A percentile compares a stretch with the other conserved stretches of the same genome.
Evolutionary conservation across 1,139 yeast genomes (phyloP).

Genomic region (Casaregolazyma suthepensis): DNA sequence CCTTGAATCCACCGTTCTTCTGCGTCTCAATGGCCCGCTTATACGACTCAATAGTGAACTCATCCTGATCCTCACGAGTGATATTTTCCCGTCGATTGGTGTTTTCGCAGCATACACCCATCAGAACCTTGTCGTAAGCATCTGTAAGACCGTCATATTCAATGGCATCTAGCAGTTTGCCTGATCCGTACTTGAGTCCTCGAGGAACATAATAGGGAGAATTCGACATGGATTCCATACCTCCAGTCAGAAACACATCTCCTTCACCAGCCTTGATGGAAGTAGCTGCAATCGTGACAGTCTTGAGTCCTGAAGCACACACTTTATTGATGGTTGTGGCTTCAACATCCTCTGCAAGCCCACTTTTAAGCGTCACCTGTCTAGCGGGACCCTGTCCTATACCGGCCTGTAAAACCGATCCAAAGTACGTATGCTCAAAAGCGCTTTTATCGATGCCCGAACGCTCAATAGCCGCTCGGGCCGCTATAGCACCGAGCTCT

Average conservation of each 20-base stretch:
- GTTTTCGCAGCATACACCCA: slow-evolving; percentile 61
- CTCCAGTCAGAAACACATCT: slow-evolving; percentile 53
- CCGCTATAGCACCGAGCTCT: slow-evolving; percentile 54
- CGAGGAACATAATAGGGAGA: slow-evolving; percentile 42
- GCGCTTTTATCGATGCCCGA: slow-evolving; percentile 46
- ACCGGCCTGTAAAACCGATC: slow-evolving; percentile 54
- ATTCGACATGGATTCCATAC: slow-evolving; percentile 60
- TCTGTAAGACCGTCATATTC: slow-evolving; percentile 55
- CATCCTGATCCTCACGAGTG: slow-evolving; percentile 53
- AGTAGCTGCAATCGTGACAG: slow-evolving; percentile 51
- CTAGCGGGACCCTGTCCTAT: slow-evolving; percentile 62
- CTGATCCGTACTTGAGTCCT: slow-evolving; percentile 47
- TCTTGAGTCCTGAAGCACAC: slow-evolving; percentile 56
- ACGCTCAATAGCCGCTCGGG: slow-evolving; percentile 48
- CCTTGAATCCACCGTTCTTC: slow-evolving; percentile 42
- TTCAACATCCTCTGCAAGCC: slow-evolving; percentile 47
- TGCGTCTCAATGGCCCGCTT: slow-evolving; percentile 45
- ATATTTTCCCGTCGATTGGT: slow-evolving; percentile 49
- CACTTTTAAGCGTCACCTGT: slow-evolving; percentile 56
- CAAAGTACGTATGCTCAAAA: slow-evolving; percentile 51
- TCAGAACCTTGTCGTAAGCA: slow-evolving; percentile 48
- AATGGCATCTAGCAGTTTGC: slow-evolving; percentile 45
- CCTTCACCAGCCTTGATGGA: slow-evolving; percentile 49
- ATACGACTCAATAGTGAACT: slow-evolving; percentile 48
- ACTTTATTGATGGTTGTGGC: slow-evolving; percentile 58